Base-by-base conservation (phyloP, 176 grass and related monocot genomes). In the Bromus sterilis region DNA sequence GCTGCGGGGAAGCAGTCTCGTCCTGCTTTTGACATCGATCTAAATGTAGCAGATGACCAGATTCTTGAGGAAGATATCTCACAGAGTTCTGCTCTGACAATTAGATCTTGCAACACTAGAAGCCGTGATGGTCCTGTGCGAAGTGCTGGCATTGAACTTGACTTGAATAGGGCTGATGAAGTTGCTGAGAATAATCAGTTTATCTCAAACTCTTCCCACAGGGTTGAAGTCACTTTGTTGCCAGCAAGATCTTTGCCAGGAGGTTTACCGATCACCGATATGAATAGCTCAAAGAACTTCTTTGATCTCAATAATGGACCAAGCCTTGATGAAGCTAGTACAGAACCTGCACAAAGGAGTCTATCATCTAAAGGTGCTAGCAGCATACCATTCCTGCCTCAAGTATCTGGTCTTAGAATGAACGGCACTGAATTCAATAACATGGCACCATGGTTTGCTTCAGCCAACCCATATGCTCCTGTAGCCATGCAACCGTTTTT, bases 241-340 rank as follows among this genome's bases (percentile, higher is more conserved):
- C 36, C 87, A 36, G 24, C 78, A 86, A 89, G 84, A 84, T 60
- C 49, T 9, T 73, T 82, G 53, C 72, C 42, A 85, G 72, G 83
- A 31, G 35, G 63, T 81, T 86, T 93, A 42, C 81, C 88, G 60
- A 89, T 57, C 79, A 33, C 76, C 70, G 86, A 76, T 64, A 59
- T 28, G 44, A 86, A 91, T 60, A 56, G 81, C 56, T 92, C 65
- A 2, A 89, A 84, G 56, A 84, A 87, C 72, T 93, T 94, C 60
- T 93, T 94, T 23, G 89, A 94, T 94, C 78, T 94, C 26, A 94
- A 94, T 77, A 89, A 89, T 85, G 92, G 92, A 39, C 92, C 92
- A 20, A 48, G 62, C 62, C 78, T 89, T 51, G 86, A 94, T 68
- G 92, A 94, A 83, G 62, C 77, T 78, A 36, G 79, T 58, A 64